Conservation (phyloP, 2,329 filamentous ascomycete genomes). For the Dothideomycetes sp. region DNA sequence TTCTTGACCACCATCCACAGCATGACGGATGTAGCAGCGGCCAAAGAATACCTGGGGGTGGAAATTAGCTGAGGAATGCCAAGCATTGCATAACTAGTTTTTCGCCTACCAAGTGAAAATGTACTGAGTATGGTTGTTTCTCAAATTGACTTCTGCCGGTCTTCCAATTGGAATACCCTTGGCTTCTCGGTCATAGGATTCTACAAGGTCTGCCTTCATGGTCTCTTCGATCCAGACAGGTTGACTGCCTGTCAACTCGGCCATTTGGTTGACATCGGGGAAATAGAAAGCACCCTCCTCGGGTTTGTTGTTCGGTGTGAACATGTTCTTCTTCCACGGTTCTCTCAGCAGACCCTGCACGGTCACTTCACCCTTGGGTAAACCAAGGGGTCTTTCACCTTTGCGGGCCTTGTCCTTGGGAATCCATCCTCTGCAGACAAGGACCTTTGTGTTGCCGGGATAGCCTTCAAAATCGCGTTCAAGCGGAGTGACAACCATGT, state of each 20-base stretch:
- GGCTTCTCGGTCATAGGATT: constrained; percentile 62
- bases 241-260: constrained; percentile 68
- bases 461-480: constrained; percentile 47
- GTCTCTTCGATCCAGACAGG: constrained; percentile 93
- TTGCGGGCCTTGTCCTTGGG: constrained; percentile 62
- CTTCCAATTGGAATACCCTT: constrained; percentile 86
- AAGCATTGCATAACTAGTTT: too few relatives aligned
- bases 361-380: constrained; percentile 62
- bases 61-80: background rate
- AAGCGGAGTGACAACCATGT: constrained; percentile 81
- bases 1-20: constrained; percentile 91
- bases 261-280: constrained; percentile 89
- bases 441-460: constrained; percentile 52
- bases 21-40: constrained; percentile 83
- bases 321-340: constrained; percentile 96
- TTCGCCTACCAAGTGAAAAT: constrained; percentile 88
- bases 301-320: constrained; percentile 83
- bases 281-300: constrained; percentile 87
- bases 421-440: constrained; percentile 92
- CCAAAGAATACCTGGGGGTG: constrained; percentile 69
- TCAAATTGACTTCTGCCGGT: constrained; percentile 78
- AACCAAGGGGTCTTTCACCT: constrained; percentile 49
- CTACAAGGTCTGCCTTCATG: constrained; percentile 75
- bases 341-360: constrained; percentile 79
- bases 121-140: constrained; percentile 96